Conservation (phyloP, 352 stramenopile genomes). For the Globisporangium nunn region DNA sequence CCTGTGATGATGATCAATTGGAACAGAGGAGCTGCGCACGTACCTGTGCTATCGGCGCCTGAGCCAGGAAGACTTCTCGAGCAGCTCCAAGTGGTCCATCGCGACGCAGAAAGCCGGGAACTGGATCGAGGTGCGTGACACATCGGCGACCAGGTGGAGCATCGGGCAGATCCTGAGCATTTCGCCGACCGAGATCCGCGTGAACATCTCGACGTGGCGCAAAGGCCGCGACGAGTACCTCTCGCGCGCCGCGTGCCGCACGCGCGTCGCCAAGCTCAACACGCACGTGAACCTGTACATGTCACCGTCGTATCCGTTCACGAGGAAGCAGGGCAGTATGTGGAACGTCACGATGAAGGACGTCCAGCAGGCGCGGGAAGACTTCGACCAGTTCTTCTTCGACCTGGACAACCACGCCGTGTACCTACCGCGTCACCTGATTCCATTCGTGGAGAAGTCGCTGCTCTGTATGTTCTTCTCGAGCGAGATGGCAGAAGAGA, state of each 20-base stretch:
- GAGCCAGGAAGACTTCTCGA: slow-evolving; percentile 47
- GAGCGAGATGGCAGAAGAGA: slow-evolving; percentile 65
- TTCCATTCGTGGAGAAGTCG: slow-evolving; percentile 72
- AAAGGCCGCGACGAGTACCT: slow-evolving; percentile 73
- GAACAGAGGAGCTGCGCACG: slow-evolving; percentile 42
- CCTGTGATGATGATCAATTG: neutral
- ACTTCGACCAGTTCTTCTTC: slow-evolving; percentile 76
- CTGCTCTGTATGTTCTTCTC: slow-evolving; percentile 61
- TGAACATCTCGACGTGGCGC: slow-evolving; percentile 60
- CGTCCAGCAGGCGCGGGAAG: slow-evolving; percentile 45
- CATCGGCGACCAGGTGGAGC: slow-evolving; percentile 69
- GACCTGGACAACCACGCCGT: slow-evolving; percentile 32
- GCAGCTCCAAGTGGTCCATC: slow-evolving; percentile 67
- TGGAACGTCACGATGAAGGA: slow-evolving; percentile 66
- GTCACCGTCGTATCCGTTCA: slow-evolving; percentile 74
- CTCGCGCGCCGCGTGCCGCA: slow-evolving; percentile 42
- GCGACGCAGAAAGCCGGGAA: slow-evolving; percentile 51
- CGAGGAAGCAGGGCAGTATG: slow-evolving; percentile 59
- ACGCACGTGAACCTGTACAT: slow-evolving; percentile 73
- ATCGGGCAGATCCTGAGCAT: slow-evolving; percentile 70
- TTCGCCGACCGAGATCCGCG: slow-evolving; percentile 53
- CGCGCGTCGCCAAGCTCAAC: slow-evolving; percentile 59
- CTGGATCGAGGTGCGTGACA: slow-evolving; percentile 81
- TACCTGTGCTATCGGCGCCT: slow-evolving; percentile 72
- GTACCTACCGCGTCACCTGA: slow-evolving; percentile 47